Percentiles rank a stretch among this genome's conserved stretches.
Evolutionary conservation across 2,329 filamentous ascomycete genomes (phyloP).

Genomic region (Amauroascus niger): DNA sequence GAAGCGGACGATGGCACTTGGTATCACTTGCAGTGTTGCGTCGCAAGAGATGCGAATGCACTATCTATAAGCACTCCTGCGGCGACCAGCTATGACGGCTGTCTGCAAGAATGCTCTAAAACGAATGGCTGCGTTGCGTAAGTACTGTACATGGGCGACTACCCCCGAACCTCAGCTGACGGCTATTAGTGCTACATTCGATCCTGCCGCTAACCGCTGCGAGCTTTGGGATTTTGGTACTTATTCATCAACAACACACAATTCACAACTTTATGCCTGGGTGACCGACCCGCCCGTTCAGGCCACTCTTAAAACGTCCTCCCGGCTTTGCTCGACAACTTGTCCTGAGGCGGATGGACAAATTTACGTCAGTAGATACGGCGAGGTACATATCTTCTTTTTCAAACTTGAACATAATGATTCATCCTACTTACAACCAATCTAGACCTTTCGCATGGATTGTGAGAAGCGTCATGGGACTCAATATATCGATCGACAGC

Average conservation of each 20-base stretch:
- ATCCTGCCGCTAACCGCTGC: background rate
- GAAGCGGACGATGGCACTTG: background rate
- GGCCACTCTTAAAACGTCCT: background rate
- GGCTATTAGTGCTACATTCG: background rate
- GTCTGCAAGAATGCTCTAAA: background rate
- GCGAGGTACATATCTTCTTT: background rate
- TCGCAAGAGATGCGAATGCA: background rate
- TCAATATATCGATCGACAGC: background rate
- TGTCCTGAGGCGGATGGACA: background rate
- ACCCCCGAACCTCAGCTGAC: too few species aligned
- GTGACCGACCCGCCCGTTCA: background rate
- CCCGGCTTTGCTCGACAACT: background rate
- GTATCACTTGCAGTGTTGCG: background rate
- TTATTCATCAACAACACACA: background rate
- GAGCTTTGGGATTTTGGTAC: background rate
- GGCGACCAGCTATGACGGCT: background rate
- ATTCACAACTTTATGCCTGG: background rate
- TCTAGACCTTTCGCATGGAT: background rate
- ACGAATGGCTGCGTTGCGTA: background rate
- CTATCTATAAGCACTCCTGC: background rate
- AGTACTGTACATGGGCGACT: too few species aligned
- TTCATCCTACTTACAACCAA: background rate
- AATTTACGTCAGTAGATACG: background rate
- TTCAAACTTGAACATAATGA: background rate
- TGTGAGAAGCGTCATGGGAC: background rate